Base-by-base conservation (phyloP, 495 filamentous ascomycete genomes). In the Penicillium atrosanguineum region DNA sequence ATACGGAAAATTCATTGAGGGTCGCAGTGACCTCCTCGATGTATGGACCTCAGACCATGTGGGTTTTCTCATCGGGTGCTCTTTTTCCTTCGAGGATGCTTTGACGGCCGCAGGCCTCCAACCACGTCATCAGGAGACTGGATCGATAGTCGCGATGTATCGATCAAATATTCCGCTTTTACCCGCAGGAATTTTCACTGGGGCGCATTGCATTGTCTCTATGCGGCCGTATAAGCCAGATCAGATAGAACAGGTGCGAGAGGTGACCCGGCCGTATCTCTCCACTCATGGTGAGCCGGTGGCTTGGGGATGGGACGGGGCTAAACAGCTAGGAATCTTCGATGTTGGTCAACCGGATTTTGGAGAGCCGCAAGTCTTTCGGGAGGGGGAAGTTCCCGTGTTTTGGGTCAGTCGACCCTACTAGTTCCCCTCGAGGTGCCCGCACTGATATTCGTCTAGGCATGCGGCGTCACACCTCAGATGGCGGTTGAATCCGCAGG, bases 381-480 rank as follows among this genome's bases (percentile, higher is more conserved):
- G 53, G 14, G 69, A 77, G 6, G 73, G 66, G 1, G 69, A 76
- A 39, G 64, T 83, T 19, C 80, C 82, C 0, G 71, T 84, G 3
- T 83, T 83, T 46, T 83, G 82, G 68, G 68, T 67, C 50, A 28
- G 64, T 55, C 46, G 23, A 21, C 39, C 18, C 19, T 31, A 29
- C n/a, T 18, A 12, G 16, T 16, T 15, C 28, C 41, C 50, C 29
- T 40, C 18, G 11, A 18, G 18, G 4, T 31, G 11, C 11, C 25
- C 15, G 16, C 7, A 39, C 47, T 57, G 23, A 50, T 38, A 19
- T 38, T 25, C 9, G 21, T 4, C 37, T 37, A 69, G 79, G 81
- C 79, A 2, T 83, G 79, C 58, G 80, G 79, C 5, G 79, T 84
- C 4, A 83, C 83, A 15, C 79, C 81, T 6, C 81, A 84, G 60